Base-by-base conservation (phyloP, 75 land plant species). In the Picea glauca region DNA sequence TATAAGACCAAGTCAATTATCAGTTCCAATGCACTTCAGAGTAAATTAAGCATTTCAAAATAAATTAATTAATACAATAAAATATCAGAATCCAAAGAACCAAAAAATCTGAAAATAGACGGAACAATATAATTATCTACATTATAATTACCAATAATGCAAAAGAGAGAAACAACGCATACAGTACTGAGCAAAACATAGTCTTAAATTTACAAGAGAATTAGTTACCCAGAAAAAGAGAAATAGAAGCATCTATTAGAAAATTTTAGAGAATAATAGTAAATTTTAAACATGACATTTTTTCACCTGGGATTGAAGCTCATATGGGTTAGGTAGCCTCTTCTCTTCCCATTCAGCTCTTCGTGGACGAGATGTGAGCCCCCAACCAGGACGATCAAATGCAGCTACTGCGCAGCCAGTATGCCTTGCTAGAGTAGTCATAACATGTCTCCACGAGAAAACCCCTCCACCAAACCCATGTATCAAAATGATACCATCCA, bases 381-480 rank as follows among this genome's bases (percentile, higher is more conserved):
- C 98, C 96, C 96, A 95, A 0, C 98, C 98, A 57, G 98, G 98
- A 21, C 98, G 85, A 87, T 95, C 98, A 84, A 93, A 95, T 56
- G 98, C 96, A 65, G 78, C 93, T 58, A 95, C 98, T 11, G 84
- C 73, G 38, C 90, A 93, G n/a, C 96, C 89, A 31, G 82, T 62
- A 59, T 90, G 88, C 70, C 87, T 72, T 59, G 98, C 93, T 21
- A 95, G 83, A 31, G 81, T 58, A 13, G 86, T 85, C 89, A 90
- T 90, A 56, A 95, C 84, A 81, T 95, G 93, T 70, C 98, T 84
- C 98, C 98, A 95, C 23, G 96, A 87, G 75, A 95, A 95, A 4
- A 91, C 96, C 18, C 98, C 98, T 31, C 98, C 98, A 31, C 98
- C 98, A 85, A 95, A 95, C 11, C 98, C 98, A 84, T 95, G 98